phyloP scores from a whole-genome alignment of 2,329 filamentous ascomycete genomes.

The Calonectria naviculata region DNA sequence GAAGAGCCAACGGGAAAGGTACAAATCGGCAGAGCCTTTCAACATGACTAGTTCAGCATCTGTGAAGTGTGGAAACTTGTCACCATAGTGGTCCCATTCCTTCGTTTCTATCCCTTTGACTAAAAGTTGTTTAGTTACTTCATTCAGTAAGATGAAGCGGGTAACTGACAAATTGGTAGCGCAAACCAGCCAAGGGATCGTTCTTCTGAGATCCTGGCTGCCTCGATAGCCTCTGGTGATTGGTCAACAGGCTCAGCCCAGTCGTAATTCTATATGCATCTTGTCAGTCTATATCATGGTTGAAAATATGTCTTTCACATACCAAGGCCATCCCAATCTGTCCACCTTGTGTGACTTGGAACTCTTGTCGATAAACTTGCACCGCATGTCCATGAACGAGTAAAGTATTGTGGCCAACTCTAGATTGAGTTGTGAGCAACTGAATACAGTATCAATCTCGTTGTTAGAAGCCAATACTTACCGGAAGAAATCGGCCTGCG shows the following conservation, averaged over 20 bases:
- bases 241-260: conserved; percentile 3
- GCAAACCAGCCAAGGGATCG: conserved; percentile 6
- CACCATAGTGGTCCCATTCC: conserved; percentile 2
- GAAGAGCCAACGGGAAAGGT: too few relatives aligned
- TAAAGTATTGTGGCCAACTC: conserved; percentile 1
- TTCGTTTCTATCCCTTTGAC: conserved; percentile 6
- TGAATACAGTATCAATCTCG: too few relatives aligned
- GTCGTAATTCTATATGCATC: not conserved
- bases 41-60: not conserved
- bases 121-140: not conserved
- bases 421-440: not conserved
- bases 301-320: not conserved
- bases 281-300: not conserved
- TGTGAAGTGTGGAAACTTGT: not conserved
- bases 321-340: conserved; percentile 6
- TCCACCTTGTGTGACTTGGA: not conserved
- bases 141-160: too few relatives aligned
- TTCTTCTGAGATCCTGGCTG: not conserved
- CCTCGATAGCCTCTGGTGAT: not conserved
- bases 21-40: conserved; percentile 9
- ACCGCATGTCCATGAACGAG: not conserved
- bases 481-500: conserved; percentile 2
- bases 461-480: not conserved
- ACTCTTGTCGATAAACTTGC: not conserved
- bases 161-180: not conserved